Evolutionary conservation across 495 filamentous ascomycete genomes (phyloP).

Genomic region (Aspergillus conjunctus): DNA sequence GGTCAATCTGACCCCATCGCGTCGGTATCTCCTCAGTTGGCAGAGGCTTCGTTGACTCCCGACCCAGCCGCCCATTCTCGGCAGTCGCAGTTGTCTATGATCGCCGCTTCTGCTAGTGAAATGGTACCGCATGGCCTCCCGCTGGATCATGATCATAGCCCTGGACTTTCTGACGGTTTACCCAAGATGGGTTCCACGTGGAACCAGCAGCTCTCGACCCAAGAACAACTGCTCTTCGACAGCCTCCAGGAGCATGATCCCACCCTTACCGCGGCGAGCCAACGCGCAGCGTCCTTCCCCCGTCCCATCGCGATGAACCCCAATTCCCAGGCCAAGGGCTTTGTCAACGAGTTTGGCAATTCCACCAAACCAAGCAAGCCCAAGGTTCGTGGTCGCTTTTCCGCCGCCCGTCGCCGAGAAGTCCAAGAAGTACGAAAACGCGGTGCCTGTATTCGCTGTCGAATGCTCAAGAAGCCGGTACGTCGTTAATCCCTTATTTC

Average conservation of each 20-base stretch:
- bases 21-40: slow-evolving; percentile 46
- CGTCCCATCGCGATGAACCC: slow-evolving; percentile 60
- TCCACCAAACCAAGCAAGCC: slow-evolving; percentile 54
- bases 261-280: slow-evolving; percentile 47
- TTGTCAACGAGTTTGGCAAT: slow-evolving; percentile 58
- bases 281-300: slow-evolving; percentile 50
- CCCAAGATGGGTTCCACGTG: slow-evolving; percentile 37
- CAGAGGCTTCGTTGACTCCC: slow-evolving; percentile 42
- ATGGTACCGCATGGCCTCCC: slow-evolving; percentile 49
- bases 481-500: slow-evolving; percentile 13
- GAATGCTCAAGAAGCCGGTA: slow-evolving; percentile 81
- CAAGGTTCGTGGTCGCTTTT: slow-evolving; percentile 70
- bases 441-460: slow-evolving; percentile 83
- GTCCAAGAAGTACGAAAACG: slow-evolving; percentile 79
- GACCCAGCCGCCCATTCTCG: slow-evolving; percentile 44
- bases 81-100: slow-evolving; percentile 52
- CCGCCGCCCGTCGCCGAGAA: slow-evolving; percentile 67
- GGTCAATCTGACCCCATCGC: slow-evolving; percentile 34
- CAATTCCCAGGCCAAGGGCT: slow-evolving; percentile 55
- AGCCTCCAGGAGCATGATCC: slow-evolving; percentile 51
- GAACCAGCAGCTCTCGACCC: slow-evolving; percentile 46
- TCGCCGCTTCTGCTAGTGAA: slow-evolving; percentile 53
- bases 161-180: slow-evolving; percentile 37
- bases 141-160: slow-evolving; percentile 38
- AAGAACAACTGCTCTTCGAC: slow-evolving; percentile 50